A percentile compares a stretch with the other conserved stretches of the same genome.
Evolutionary conservation across 148 eudicot species (phyloP).

Genomic region (Linanthus parryae): DNA sequence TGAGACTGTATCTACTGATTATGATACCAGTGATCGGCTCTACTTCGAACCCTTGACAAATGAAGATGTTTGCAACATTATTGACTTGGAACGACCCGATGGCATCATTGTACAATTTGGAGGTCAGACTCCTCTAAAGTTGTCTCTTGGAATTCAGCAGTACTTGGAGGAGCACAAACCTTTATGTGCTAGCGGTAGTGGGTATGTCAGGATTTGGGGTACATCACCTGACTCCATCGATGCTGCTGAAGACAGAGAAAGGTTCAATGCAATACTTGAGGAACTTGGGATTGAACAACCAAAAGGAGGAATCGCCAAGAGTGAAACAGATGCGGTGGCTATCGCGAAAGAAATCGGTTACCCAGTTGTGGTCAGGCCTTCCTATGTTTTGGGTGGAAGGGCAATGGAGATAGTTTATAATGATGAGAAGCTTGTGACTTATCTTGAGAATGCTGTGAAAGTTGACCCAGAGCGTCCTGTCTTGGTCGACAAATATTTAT

Average conservation of each 20-base stretch:
- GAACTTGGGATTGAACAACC: slow-evolving; percentile 88
- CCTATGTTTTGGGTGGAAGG: slow-evolving; percentile 93
- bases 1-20: slow-evolving; percentile 98
- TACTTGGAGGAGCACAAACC: slow-evolving; percentile 74
- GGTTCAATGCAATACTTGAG: slow-evolving; percentile 80
- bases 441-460: slow-evolving; percentile 73
- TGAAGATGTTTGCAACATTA: slow-evolving; percentile 94
- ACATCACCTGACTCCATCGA: slow-evolving; percentile 95
- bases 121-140: slow-evolving; percentile 93
- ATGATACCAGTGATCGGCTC: slow-evolving; percentile 93
- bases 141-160: slow-evolving; percentile 79
- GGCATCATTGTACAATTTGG: slow-evolving; percentile 98
- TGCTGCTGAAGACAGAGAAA: slow-evolving; percentile 96
- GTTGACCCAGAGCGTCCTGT: slow-evolving; percentile 98
- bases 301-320: slow-evolving; percentile 89
- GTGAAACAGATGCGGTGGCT: slow-evolving; percentile 76
- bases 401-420: slow-evolving; percentile 97
- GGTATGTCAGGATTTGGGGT: slow-evolving; percentile 92
- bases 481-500: slow-evolving; percentile 66
- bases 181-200: slow-evolving; percentile 62
- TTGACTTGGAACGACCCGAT: slow-evolving; percentile 92
- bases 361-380: slow-evolving; percentile 96
- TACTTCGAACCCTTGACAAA: slow-evolving; percentile 95
- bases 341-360: slow-evolving; percentile 91
- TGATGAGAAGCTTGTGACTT: slow-evolving; percentile 75